Conservation (phyloP, 139 green algal species). For the Chlorella sp. region DNA sequence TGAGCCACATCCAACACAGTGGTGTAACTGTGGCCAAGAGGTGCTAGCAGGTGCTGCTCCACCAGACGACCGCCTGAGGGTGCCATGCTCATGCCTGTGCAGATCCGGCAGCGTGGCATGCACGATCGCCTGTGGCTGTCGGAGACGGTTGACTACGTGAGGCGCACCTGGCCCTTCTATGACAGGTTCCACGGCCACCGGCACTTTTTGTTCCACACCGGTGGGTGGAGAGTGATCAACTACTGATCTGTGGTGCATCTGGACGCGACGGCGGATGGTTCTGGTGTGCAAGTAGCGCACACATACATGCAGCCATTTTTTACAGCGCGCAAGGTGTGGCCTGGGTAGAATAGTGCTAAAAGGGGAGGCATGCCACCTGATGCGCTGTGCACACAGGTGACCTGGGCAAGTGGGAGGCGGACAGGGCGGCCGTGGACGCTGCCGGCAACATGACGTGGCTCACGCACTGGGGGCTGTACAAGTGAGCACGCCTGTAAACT, state of each 20-base stretch:
- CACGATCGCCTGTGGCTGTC: constrained; percentile 10
- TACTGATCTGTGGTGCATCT: too few species aligned
- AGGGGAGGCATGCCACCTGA: too few species aligned
- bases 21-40: too few species aligned
- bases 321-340: too few species aligned
- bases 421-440: background rate
- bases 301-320: too few species aligned
- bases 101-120: constrained; percentile 14
- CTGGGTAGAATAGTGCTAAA: too few species aligned
- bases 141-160: constrained; percentile 10
- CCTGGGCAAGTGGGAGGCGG: constrained; percentile 1
- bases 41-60: too few species aligned
- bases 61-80: background rate
- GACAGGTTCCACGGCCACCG: constrained; percentile 13
- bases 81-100: background rate
- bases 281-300: too few species aligned
- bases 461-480: constrained; percentile 30
- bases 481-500: too few species aligned
- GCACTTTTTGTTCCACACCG: constrained; percentile 30
- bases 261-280: too few species aligned
- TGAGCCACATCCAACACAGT: too few species aligned
- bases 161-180: constrained; percentile 20
- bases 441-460: constrained; percentile 28
- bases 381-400: constrained; percentile 10
- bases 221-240: too few species aligned